Conservation (phyloP, 257 asterid genomes). For the Salvia miltiorrhiza region DNA sequence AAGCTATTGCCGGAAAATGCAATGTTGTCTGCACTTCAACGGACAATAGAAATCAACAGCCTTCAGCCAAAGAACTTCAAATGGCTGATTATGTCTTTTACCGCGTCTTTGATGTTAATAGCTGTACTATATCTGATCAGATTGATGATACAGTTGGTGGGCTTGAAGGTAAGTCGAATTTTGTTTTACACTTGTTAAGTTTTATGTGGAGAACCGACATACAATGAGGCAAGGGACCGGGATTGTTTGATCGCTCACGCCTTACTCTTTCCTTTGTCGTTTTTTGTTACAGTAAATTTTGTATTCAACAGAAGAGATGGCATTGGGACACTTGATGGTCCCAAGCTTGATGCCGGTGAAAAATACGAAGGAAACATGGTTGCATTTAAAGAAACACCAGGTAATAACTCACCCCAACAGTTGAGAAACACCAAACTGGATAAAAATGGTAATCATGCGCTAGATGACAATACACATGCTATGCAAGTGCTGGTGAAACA, state of each 20-base stretch:
- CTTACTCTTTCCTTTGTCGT: constrained; percentile 28
- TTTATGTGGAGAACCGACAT: constrained; percentile 12
- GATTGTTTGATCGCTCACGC: constrained; percentile 30
- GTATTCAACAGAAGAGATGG: constrained; percentile 59
- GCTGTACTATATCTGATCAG: constrained; percentile 45
- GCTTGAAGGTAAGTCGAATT: constrained; percentile 56
- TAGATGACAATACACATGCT: constrained; percentile 23
- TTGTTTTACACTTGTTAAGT: background rate
- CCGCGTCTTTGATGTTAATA: constrained; percentile 73
- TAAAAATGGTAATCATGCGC: constrained; percentile 17
- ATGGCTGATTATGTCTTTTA: constrained; percentile 68
- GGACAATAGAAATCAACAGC: constrained; percentile 80
- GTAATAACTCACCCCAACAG: constrained; percentile 26
- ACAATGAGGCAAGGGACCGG: constrained; percentile 2
- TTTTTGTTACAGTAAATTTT: constrained; percentile 61
- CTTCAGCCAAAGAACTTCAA: constrained; percentile 56
- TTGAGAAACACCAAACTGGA: constrained; percentile 28
- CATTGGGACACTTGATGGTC: constrained; percentile 22
- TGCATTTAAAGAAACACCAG: constrained; percentile 29
- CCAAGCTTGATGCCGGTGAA: constrained; percentile 24
- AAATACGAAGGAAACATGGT: constrained; percentile 22
- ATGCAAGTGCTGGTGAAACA: constrained; percentile 21
- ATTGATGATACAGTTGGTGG: constrained; percentile 67
- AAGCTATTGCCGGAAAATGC: constrained; percentile 91
- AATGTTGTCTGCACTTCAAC: constrained; percentile 68